Conservation (phyloP, 2,329 filamentous ascomycete genomes). For the Pleurostoma richardsiae region DNA sequence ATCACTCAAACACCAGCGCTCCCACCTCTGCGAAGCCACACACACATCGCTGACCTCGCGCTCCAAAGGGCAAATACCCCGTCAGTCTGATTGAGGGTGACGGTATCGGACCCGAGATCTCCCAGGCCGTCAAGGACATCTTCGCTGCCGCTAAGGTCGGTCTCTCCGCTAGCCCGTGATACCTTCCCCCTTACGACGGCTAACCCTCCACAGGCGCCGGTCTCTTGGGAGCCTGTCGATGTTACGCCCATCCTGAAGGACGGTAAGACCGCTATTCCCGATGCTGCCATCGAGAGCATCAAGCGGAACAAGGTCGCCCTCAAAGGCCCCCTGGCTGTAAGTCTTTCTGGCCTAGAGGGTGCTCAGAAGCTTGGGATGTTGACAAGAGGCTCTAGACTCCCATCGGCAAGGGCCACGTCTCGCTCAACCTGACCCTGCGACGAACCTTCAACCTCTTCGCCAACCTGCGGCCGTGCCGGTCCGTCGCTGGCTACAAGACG, state of each 20-base stretch:
- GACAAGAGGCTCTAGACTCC: constrained; percentile 58
- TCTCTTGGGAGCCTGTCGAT: constrained; percentile 96
- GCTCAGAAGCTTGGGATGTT: constrained; percentile 7
- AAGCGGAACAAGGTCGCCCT: constrained; percentile 94
- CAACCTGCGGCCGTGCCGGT: constrained; percentile 97
- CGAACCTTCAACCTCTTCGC: constrained; percentile 99
- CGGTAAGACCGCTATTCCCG: constrained; percentile 91
- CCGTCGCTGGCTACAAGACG: constrained; percentile 95
- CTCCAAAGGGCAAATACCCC: constrained; percentile 78
- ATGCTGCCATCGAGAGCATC: constrained; percentile 89
- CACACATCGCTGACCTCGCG: constrained; percentile 14
- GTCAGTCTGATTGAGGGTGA: constrained; percentile 98
- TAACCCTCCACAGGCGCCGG: constrained; percentile 59
- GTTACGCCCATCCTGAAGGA: constrained; percentile 91
- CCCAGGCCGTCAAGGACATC: constrained; percentile 97
- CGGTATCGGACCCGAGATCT: constrained; percentile 96
- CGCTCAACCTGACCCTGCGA: constrained; percentile 95
- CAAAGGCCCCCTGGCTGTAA: constrained; percentile 92
- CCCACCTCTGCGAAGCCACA: background rate
- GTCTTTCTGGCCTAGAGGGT: constrained; percentile 22
- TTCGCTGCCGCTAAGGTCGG: constrained; percentile 88
- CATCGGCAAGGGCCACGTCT: constrained; percentile 97
- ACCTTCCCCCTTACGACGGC: background rate
- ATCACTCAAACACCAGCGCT: constrained; percentile 10
- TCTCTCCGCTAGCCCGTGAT: constrained; percentile 12